Conservation (phyloP, 345 rosid species). For the Tarenaya hassleriana region DNA sequence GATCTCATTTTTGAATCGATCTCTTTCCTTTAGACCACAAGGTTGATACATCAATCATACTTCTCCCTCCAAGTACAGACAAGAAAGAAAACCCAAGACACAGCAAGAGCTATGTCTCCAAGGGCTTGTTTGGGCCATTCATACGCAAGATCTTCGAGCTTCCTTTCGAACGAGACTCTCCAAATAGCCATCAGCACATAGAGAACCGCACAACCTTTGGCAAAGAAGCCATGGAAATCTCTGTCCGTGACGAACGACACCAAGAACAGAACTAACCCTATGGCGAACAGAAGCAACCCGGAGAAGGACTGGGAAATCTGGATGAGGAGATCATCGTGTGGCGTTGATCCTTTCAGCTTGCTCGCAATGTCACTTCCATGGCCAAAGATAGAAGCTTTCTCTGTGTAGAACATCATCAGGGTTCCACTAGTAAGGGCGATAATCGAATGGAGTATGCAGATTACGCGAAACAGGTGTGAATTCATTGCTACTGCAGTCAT, state of each 20-base stretch:
- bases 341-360: constrained; percentile 80
- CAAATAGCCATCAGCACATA: constrained; percentile 65
- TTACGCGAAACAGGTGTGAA: constrained; percentile 33
- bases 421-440: constrained; percentile 69
- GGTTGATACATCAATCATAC: constrained; percentile 50
- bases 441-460: constrained; percentile 65
- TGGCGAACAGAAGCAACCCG: constrained; percentile 71
- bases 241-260: constrained; percentile 76
- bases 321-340: constrained; percentile 80
- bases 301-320: constrained; percentile 86
- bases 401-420: constrained; percentile 74
- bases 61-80: constrained; percentile 90
- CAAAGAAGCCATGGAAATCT: constrained; percentile 75
- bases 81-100: constrained; percentile 79
- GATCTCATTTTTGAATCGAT: constrained; percentile 2
- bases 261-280: constrained; percentile 73
- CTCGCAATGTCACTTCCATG: constrained; percentile 55
- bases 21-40: constrained; percentile 15
- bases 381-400: constrained; percentile 50
- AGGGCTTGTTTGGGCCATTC: constrained; percentile 65
- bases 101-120: constrained; percentile 62
- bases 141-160: constrained; percentile 57
- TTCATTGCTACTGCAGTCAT: constrained; percentile 25
- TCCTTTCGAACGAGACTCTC: constrained; percentile 69
- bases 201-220: constrained; percentile 67